Evolutionary conservation across 345 rosid species (phyloP), one percentile per base, ranked within the genome.

Genomic region (Pistacia integerrima): DNA sequence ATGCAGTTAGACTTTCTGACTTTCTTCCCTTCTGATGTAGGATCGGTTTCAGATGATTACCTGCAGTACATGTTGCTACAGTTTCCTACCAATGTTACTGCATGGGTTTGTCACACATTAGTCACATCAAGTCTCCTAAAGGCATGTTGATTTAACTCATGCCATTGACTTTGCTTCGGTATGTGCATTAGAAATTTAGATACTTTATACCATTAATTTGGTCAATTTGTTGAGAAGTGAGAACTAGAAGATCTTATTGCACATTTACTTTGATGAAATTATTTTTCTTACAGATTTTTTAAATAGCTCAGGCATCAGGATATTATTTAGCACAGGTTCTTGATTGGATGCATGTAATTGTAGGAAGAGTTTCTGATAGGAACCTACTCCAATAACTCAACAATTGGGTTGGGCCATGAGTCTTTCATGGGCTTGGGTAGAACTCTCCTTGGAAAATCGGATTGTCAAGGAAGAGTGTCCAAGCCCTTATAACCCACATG

Each of bases 41-140:
- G 89, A 76, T 91, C 98, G 3, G 99, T 96, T 76, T 91, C 99
- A 7, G 97, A 91, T 80, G 98, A 96, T 83, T 96, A 96, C 85
- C 83, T 96, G 86, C 89, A 88, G 59, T 93, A 95, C 85, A 90
- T 95, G 99, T 70, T 95, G 59, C 79, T 89, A 76, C 98, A 96
- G 81, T 92, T 93, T 84, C 99, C 97, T 33, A 96, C 99, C 6
- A 93, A 96, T 80, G 82, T 96, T 81, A 93, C 98, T 75, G 99
- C 82, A n/a, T 96, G 99, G 99, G 87, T 93, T 64, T 96, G 98
- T 81, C 90, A 93, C 58, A 84, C 97, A 9, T 82, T 93, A 79
- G 99, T 93, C 82, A 96, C 98, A 2, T 93, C 99, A 66, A 93
- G 94, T 86, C 99, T 96, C 78, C 88, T 96, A 76, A 93, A 95